These are phyloP conservation scores for Coemansia sp. DNA, from an alignment of 192 early-diverging fungal species.

Conservation along the genomic window DNA sequence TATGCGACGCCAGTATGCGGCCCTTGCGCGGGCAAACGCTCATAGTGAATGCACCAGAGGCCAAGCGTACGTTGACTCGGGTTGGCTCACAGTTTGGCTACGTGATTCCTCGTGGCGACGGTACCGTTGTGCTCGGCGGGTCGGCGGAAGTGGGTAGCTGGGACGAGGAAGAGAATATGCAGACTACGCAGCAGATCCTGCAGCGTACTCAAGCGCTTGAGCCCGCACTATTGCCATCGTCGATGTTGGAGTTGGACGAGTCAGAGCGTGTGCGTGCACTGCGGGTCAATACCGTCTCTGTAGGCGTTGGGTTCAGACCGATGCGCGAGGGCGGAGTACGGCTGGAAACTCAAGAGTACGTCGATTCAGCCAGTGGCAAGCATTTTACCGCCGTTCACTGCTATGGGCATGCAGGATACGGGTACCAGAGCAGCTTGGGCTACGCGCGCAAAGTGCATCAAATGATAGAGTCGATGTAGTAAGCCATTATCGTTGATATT, in stretches of 20 bases:
- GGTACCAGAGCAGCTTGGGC: slow-evolving; percentile 45
- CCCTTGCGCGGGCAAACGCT: slow-evolving; percentile 83
- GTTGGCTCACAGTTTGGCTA: slow-evolving; percentile 39
- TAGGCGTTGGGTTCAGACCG: slow-evolving; percentile 62
- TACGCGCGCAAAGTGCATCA: slow-evolving; percentile 24
- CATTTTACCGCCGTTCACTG: slow-evolving; percentile 59
- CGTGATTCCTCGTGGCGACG: slow-evolving; percentile 49
- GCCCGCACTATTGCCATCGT: slow-evolving; percentile 49
- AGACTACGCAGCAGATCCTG: slow-evolving; percentile 49
- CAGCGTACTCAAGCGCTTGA: slow-evolving; percentile 30
- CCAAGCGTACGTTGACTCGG: slow-evolving; percentile 63
- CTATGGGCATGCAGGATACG: slow-evolving; percentile 70
- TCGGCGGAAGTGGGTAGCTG: slow-evolving; percentile 27
- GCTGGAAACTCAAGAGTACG: slow-evolving; percentile 49
- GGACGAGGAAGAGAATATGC: slow-evolving; percentile 39
- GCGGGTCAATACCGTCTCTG: slow-evolving; percentile 10
- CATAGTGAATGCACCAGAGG: slow-evolving; percentile 70
- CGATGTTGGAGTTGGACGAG: slow-evolving; percentile 14
- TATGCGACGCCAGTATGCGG: slow-evolving; percentile 70
- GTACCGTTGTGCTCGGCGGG: slow-evolving; percentile 46
- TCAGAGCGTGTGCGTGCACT: slow-evolving; percentile 48
- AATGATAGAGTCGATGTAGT: neutral
- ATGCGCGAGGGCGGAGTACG: slow-evolving; percentile 61
- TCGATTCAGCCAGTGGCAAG: slow-evolving; percentile 16
- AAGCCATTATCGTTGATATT: neutral